These are phyloP conservation scores for Perkinsus olseni DNA, from an alignment of 169 alveolate species.

Conservation along the genomic window DNA sequence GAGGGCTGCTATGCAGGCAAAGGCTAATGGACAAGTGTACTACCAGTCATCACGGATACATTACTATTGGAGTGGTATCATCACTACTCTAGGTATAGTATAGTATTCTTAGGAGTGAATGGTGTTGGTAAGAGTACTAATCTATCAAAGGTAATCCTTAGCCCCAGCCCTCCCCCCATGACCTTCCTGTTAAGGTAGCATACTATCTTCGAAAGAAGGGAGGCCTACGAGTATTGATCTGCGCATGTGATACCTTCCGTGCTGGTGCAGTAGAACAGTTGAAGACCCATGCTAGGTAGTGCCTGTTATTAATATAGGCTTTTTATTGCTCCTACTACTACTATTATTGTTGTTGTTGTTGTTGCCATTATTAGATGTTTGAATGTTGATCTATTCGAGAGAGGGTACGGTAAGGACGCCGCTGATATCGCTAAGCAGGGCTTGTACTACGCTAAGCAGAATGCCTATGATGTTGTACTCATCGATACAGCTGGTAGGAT, in stretches of 20 bases:
- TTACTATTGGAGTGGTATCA: no score
- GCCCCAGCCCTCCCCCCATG: no score
- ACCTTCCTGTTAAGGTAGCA: slow-evolving; percentile 30
- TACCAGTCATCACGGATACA: no score
- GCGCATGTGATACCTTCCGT: slow-evolving; percentile 99
- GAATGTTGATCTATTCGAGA: slow-evolving; percentile 89
- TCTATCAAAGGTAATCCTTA: slow-evolving; percentile 82
- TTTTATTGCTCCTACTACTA: background rate
- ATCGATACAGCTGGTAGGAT: slow-evolving; percentile 99
- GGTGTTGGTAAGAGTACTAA: slow-evolving; percentile 99
- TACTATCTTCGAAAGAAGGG: slow-evolving; percentile 86
- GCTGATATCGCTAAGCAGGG: slow-evolving; percentile 93
- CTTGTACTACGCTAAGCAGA: slow-evolving; percentile 45
- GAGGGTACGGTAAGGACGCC: slow-evolving; percentile 98
- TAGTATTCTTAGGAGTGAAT: slow-evolving; percentile 93
- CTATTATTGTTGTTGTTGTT: background rate
- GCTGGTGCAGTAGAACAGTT: slow-evolving; percentile 99
- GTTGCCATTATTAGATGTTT: slow-evolving; percentile 52
- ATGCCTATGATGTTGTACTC: slow-evolving; percentile 89
- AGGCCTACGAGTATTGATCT: slow-evolving; percentile 82
- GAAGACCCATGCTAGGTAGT: slow-evolving; percentile 81
- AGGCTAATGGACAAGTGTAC: slow-evolving; percentile 75
- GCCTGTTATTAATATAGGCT: background rate
- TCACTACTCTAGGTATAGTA: slow-evolving; percentile 39
- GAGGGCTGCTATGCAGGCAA: slow-evolving; percentile 78